These are phyloP conservation scores for Pythium biforme DNA, from an alignment of 352 stramenopile species.

Conservation along the genomic window DNA sequence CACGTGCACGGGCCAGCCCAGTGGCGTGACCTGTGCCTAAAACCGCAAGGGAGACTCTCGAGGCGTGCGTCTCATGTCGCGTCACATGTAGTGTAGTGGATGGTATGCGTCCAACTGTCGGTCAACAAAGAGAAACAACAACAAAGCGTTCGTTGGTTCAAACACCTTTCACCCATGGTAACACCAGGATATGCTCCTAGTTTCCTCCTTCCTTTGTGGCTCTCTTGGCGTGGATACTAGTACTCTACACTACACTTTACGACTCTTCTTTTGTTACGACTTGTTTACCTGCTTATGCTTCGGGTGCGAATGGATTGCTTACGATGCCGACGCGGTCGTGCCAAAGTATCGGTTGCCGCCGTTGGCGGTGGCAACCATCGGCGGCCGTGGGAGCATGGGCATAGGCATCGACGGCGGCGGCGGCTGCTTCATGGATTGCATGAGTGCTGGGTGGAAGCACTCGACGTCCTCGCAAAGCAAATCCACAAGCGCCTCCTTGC, in stretches of 20 bases:
- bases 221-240: too few species aligned
- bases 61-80: too few species aligned
- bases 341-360: constrained; percentile 14
- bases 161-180: too few species aligned
- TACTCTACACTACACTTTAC: too few species aligned
- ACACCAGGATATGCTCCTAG: too few species aligned
- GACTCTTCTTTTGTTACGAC: too few species aligned
- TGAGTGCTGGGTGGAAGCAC: constrained; percentile 53
- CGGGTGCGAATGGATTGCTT: background rate
- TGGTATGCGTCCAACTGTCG: too few species aligned
- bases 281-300: too few species aligned
- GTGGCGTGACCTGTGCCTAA: background rate
- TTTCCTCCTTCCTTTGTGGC: too few species aligned
- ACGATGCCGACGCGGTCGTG: constrained; percentile 15
- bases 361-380: background rate
- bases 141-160: too few species aligned
- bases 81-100: too few species aligned
- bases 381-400: constrained; percentile 7
- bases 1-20: constrained; percentile 5
- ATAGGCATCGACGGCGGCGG: background rate
- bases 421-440: constrained; percentile 18
- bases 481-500: constrained; percentile 70
- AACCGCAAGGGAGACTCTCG: background rate
- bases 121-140: too few species aligned
- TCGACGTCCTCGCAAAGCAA: constrained; percentile 85